Evolutionary conservation across 352 stramenopile genomes (phyloP).

Genomic region (Blastocystis sp.): DNA sequence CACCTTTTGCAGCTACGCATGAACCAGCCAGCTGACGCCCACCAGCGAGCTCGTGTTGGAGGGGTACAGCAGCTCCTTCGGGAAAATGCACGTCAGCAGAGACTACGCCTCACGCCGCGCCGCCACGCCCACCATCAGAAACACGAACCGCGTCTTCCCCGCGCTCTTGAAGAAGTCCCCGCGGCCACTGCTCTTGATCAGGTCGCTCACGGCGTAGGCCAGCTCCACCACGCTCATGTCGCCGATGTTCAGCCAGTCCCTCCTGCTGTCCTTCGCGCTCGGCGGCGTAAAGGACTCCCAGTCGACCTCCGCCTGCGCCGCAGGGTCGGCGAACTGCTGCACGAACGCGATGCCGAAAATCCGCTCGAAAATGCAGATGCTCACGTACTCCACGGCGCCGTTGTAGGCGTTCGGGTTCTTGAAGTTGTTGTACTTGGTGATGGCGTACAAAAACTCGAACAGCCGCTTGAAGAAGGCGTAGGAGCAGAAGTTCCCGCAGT

Average conservation of each 20-base stretch:
- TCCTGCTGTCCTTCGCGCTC: background rate
- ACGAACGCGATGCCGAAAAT: constrained; percentile 59
- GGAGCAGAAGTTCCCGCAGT: constrained; percentile 33
- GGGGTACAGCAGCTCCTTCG: constrained; percentile 9
- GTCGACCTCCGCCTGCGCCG: constrained; percentile 1
- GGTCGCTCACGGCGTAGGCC: background rate
- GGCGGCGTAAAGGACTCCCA: background rate
- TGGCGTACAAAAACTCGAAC: constrained; percentile 18
- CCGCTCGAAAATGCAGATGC: constrained; percentile 44
- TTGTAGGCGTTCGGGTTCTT: constrained; percentile 25
- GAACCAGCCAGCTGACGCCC: background rate
- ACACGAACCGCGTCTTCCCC: constrained; percentile 47
- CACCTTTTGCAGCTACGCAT: constrained; percentile 49
- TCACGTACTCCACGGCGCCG: constrained; percentile 55
- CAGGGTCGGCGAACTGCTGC: background rate
- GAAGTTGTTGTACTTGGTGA: constrained; percentile 64
- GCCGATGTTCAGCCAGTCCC: constrained; percentile 1
- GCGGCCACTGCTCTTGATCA: constrained; percentile 48
- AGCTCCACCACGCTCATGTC: constrained; percentile 28
- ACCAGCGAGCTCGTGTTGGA: constrained; percentile 55
- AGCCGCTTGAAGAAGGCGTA: constrained; percentile 29
- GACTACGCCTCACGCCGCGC: background rate
- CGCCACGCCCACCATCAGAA: constrained; percentile 32
- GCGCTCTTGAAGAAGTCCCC: constrained; percentile 37
- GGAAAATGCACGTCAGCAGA: constrained; percentile 60